A percentile compares a stretch with the other conserved stretches of the same genome.
Conservation (phyloP, 2,329 filamentous ascomycete species). For the Amauroascus niger region DNA sequence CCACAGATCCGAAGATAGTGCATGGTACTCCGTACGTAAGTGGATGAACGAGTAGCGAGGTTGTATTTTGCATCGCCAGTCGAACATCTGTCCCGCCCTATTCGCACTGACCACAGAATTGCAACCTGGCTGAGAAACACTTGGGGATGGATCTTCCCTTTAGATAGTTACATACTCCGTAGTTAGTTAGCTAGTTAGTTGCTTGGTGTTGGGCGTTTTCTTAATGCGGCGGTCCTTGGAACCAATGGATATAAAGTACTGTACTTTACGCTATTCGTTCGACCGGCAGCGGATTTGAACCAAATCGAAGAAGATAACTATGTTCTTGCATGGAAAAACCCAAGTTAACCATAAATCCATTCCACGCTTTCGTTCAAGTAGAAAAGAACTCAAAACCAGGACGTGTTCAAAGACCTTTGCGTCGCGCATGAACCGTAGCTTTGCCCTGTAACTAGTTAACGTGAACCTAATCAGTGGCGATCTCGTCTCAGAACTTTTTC, state of each 20-base stretch:
- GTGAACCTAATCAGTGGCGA: slow-evolving; percentile 3
- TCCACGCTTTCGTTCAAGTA: background rate
- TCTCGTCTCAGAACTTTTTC: background rate
- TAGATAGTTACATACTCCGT: too few relatives aligned
- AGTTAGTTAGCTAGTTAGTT: too few relatives aligned
- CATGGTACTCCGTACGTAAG: too few relatives aligned
- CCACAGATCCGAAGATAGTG: slow-evolving; percentile 6
- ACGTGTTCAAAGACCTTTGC: background rate
- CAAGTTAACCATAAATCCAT: too few relatives aligned
- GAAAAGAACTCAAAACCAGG: background rate
- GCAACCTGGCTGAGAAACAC: background rate
- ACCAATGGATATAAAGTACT: background rate
- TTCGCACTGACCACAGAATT: slow-evolving; percentile 1
- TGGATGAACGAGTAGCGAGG: slow-evolving; percentile 3
- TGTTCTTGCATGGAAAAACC: background rate
- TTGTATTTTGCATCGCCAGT: slow-evolving; percentile 1
- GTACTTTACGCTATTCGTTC: background rate
- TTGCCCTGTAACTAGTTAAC: slow-evolving; percentile 1
- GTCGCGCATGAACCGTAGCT: background rate
- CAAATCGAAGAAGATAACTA: background rate
- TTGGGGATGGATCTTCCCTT: background rate
- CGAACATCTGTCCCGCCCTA: background rate
- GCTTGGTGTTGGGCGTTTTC: background rate
- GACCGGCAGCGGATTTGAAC: background rate
- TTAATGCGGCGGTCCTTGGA: background rate